A percentile compares a stretch with the other conserved stretches of the same genome.
phyloP scores from a whole-genome alignment of 2,329 filamentous ascomycete genomes.

The Sporothrix variecibatus region DNA sequence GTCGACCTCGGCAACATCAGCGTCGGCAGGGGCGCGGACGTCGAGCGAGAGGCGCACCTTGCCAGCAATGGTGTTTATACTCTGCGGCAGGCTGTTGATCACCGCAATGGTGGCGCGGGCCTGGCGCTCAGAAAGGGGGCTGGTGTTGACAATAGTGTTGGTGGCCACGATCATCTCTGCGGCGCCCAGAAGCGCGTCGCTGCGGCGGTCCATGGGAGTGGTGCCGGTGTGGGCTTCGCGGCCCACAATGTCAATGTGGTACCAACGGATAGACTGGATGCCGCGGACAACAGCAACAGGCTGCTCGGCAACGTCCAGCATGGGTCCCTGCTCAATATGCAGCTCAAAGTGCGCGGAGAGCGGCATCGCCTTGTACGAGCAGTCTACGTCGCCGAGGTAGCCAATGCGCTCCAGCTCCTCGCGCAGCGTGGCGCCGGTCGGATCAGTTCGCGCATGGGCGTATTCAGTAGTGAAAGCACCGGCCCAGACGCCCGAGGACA shows the following conservation, averaged over 20 bases:
- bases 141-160: constrained; percentile 60
- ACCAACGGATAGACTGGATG: constrained; percentile 76
- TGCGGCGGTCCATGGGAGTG: constrained; percentile 52
- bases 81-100: constrained; percentile 63
- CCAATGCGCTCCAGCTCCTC: constrained; percentile 71
- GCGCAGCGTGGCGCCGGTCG: constrained; percentile 65
- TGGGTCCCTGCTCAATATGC: constrained; percentile 82
- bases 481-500: constrained; percentile 75
- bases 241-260: constrained; percentile 65
- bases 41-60: constrained; percentile 68
- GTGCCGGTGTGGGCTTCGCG: constrained; percentile 75
- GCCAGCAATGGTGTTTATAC: constrained; percentile 73
- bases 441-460: constrained; percentile 64
- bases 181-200: constrained; percentile 45
- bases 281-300: constrained; percentile 70
- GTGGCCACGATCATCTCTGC: constrained; percentile 66
- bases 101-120: constrained; percentile 72
- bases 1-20: constrained; percentile 59
- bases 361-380: constrained; percentile 59
- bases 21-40: constrained; percentile 61
- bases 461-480: constrained; percentile 62
- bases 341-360: constrained; percentile 80
- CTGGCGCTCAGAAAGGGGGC: constrained; percentile 41
- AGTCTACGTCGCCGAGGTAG: constrained; percentile 60
- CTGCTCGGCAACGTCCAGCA: constrained; percentile 64